Evolutionary conservation across 2,329 filamentous ascomycete genomes (phyloP).

Genomic region (Colletotrichum sidae): DNA sequence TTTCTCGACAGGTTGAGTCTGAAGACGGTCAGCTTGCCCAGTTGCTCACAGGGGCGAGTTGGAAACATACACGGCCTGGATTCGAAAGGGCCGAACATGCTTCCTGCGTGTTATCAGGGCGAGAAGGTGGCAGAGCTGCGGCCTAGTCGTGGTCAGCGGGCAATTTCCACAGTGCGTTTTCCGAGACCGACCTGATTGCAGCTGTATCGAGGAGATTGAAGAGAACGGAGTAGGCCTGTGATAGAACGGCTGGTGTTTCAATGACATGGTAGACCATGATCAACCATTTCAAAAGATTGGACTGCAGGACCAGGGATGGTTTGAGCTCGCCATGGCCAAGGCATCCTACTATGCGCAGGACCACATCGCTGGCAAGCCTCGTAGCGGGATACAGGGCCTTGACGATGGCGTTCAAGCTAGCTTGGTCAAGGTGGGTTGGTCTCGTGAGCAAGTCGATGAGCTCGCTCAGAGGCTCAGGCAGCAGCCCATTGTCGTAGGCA

Average conservation of each 20-base stretch:
- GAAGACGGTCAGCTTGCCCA: conserved; percentile 7
- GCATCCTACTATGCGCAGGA: conserved; percentile 75
- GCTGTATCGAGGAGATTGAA: conserved; percentile 88
- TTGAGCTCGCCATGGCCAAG: conserved; percentile 84
- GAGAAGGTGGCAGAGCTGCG: conserved; percentile 79
- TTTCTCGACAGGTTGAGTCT: conserved; percentile 70
- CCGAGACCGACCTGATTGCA: conserved; percentile 68
- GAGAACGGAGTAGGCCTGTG: conserved; percentile 78
- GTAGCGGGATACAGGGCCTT: conserved; percentile 82
- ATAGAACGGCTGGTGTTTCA: conserved; percentile 71
- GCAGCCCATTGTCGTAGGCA: conserved; percentile 76
- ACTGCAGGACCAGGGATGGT: conserved; percentile 77
- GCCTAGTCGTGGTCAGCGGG: conserved; percentile 51
- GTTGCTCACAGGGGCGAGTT: background rate
- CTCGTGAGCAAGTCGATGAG: conserved; percentile 76
- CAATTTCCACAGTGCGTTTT: background rate
- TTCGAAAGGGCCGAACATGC: conserved; percentile 86
- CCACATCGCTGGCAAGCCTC: conserved; percentile 68
- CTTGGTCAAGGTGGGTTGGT: conserved; percentile 80
- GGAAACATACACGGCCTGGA: conserved; percentile 75
- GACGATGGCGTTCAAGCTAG: conserved; percentile 74
- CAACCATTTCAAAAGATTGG: conserved; percentile 80
- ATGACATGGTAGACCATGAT: conserved; percentile 80
- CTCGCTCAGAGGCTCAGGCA: conserved; percentile 67
- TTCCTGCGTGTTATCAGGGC: conserved; percentile 83